Evolutionary conservation across 1,284 basidiomycete genomes (phyloP), one percentile per base, ranked within the genome.

Genomic region (Kalmanozyma brasiliensis): DNA sequence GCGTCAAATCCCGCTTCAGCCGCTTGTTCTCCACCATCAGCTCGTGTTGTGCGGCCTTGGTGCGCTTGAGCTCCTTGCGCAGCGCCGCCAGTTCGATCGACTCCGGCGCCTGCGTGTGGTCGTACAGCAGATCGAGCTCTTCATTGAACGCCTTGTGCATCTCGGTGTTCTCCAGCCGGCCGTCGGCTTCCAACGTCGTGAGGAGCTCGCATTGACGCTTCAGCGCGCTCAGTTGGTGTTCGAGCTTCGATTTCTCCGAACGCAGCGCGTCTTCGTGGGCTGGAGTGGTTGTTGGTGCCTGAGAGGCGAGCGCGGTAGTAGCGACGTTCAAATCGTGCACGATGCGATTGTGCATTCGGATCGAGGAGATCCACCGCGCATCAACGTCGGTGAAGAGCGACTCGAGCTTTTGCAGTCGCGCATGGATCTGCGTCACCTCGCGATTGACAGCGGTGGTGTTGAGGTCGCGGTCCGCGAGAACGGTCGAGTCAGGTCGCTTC

Each of bases 131-230:
- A 43, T 77, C 74, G 9, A 82, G 52, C 57, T 82, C 80, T 42
- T 82, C 80, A 52, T 82, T 82, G 67, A 81, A 82, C 8, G 73
- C 73, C 55, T 74, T 68, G 61, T 81, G 77, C n/a, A 81, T 58
- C 60, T 77, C 78, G 14, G 79, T 76, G 47, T 82, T 80, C 51
- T 82, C 80, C 33, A 79, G 43, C 3, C 78, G 69, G 3, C 72
- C 77, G 43, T 81, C 79, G 22, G 69, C 52, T 53, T 82, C 79
- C 23, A 81, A 62, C 23, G 71, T 72, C 11, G 67, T 65, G 19
- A 81, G 47, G n/a, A 77, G 47, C 29, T 72, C 73, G 49, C 74
- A 76, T 37, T 74, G 74, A 30, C 77, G 59, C 29, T 52, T 56
- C 11, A 80, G 53, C 16, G 56, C 68, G 24, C 71, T 51, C 6